phyloP scores from a whole-genome alignment of 2,329 filamentous ascomycete species.

The Fusarium sambucinum region DNA sequence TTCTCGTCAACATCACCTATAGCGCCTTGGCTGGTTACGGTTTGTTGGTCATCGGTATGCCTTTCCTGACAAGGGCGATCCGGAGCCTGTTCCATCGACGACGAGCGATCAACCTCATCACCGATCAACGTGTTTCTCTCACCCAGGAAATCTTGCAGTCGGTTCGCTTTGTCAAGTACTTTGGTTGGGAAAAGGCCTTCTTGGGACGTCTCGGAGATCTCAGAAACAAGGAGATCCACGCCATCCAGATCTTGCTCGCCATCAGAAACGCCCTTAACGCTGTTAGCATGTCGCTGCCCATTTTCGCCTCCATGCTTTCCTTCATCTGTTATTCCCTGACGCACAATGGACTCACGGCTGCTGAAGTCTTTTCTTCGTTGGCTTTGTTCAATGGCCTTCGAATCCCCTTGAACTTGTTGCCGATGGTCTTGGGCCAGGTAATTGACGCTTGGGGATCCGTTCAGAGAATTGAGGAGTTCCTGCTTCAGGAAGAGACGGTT shows the following conservation, averaged over 20 bases:
- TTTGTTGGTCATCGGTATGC: slow-evolving; percentile 81
- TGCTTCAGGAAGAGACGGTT: slow-evolving; percentile 85
- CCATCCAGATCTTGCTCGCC: slow-evolving; percentile 85
- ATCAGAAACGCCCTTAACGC: slow-evolving; percentile 89
- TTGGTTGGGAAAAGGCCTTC: slow-evolving; percentile 94
- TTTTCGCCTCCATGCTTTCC: slow-evolving; percentile 94
- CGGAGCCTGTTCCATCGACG: slow-evolving; percentile 80
- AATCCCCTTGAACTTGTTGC: slow-evolving; percentile 89
- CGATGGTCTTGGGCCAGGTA: slow-evolving; percentile 87
- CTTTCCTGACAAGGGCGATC: slow-evolving; percentile 81
- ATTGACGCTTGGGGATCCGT: slow-evolving; percentile 91
- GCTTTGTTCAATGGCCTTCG: slow-evolving; percentile 93
- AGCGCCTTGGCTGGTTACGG: slow-evolving; percentile 90
- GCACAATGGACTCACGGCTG: slow-evolving; percentile 76
- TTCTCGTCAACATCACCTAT: slow-evolving; percentile 89
- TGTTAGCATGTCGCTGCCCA: slow-evolving; percentile 85
- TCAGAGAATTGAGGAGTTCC: slow-evolving; percentile 86
- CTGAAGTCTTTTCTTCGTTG: slow-evolving; percentile 91
- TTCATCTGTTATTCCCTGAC: slow-evolving; percentile 85
- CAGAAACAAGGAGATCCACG: slow-evolving; percentile 79
- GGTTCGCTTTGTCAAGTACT: slow-evolving; percentile 95
- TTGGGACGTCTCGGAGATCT: slow-evolving; percentile 80
- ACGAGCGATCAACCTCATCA: slow-evolving; percentile 88
- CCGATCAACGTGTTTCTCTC: slow-evolving; percentile 89
- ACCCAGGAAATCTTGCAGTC: slow-evolving; percentile 93